Base-by-base conservation (phyloP, 2,329 filamentous ascomycete genomes). In the Penicillium sp. region DNA sequence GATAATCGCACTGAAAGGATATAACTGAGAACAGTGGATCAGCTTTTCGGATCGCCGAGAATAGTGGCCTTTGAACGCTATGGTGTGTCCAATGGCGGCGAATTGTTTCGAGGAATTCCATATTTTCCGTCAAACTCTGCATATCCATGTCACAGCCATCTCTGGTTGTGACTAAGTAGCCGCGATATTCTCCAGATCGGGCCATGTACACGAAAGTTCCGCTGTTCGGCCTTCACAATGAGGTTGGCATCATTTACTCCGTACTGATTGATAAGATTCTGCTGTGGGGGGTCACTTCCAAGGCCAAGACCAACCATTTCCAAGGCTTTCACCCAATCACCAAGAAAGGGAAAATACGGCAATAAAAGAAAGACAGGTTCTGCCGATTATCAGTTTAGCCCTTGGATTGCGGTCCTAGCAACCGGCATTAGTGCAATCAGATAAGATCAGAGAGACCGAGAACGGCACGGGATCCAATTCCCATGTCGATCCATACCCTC, bases 201-300 rank as follows among this genome's bases (percentile, higher is more conserved):
- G 47, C 16, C 16, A 54, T 29, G 27, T 54, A n/a, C 40, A 40
- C 34, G 46, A 54, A 40, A 25, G 34, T 41, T 58, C 60, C 60
- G 57, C 54, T 57, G 50, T 61, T 60, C 58, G 61, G 62, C 54
- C 47, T 38, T 59, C 27, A 27, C 40, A 31, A 46, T 53, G 41
- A 46, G 34, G 39, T 21, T 21, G 18, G 21, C 40, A 48, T 39
- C 37, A 51, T 35, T 57, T 37, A 62, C 18, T 21, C 18, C 18
- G 18, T 21, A 21, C 60, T 65, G 63, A 64, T 65, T 65, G 63
- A 65, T 65, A 65, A 65, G 59, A 57, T 56, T 53, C 50, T 46
- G 47, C 23, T 18, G 13, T 45, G 51, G 41, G 45, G 51, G 47
- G 23, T 3, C 6, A 42, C 8, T 16, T n/a, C 18, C 29, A 34